Conservation (phyloP, 306 rosid genomes). For the Glycine latifolia region DNA sequence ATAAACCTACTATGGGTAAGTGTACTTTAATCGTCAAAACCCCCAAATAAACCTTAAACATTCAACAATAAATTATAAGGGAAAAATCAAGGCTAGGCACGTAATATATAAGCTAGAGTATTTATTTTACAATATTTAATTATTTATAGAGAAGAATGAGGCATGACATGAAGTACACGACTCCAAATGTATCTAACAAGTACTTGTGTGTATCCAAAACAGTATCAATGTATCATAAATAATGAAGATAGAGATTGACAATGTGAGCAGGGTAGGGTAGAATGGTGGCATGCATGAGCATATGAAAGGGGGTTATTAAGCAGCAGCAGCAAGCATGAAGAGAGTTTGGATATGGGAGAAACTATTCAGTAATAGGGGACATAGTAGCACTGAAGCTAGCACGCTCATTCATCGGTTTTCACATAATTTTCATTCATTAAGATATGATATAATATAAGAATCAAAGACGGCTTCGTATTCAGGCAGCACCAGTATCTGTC, state of each 20-base stretch:
- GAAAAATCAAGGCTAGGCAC: no score
- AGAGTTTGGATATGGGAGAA: background rate
- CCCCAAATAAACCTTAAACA: no score
- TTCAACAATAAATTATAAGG: no score
- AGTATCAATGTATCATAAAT: slow-evolving; percentile 11
- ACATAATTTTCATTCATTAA: background rate
- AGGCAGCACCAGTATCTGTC: slow-evolving; percentile 2
- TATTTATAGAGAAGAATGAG: background rate
- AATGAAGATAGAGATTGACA: slow-evolving; percentile 9
- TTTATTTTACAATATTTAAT: background rate
- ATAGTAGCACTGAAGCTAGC: slow-evolving; percentile 35
- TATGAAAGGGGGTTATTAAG: no score
- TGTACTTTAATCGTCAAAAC: no score
- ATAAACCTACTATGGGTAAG: no score
- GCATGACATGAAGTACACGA: background rate
- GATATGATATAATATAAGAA: background rate
- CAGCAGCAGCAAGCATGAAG: no score
- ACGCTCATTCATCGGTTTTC: slow-evolving; percentile 36
- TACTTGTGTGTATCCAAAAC: background rate
- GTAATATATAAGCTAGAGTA: no score
- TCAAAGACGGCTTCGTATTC: slow-evolving; percentile 29
- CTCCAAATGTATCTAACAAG: background rate
- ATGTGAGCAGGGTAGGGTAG: slow-evolving; percentile 17
- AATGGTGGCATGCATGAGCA: slow-evolving; percentile 16
- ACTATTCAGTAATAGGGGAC: slow-evolving; percentile 33